Percentiles rank a stretch among this genome's conserved stretches.
Conservation (phyloP, 257 asterid species). For the Penstemon newberryi region DNA sequence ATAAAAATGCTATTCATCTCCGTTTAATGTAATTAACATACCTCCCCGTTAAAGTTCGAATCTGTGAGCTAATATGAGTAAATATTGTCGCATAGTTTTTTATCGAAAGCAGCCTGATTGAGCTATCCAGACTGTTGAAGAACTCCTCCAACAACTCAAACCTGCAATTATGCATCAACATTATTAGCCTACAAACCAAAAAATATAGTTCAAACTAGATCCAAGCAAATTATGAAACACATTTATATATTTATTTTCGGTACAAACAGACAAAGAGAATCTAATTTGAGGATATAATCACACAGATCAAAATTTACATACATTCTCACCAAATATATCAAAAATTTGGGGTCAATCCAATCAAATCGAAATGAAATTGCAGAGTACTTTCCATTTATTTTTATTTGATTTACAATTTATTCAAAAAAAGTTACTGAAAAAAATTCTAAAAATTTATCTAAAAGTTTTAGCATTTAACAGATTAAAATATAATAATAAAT, state of each 20-base stretch:
- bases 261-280: not conserved
- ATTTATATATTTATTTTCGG: no score
- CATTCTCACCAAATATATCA: not conserved
- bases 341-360: not conserved
- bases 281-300: not conserved
- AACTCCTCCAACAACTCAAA: conserved; percentile 69
- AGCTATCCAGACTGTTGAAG: conserved; percentile 70
- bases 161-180: conserved; percentile 44
- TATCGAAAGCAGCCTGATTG: conserved; percentile 63
- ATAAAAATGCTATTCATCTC: not conserved
- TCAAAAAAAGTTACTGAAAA: not conserved
- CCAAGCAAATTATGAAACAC: not conserved
- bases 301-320: not conserved
- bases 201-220: not conserved
- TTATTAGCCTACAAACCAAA: not conserved
- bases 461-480: no score
- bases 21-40: conserved; percentile 16
- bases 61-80: conserved; percentile 57
- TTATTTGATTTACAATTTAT: not conserved
- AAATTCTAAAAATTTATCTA: no score
- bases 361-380: no score
- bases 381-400: not conserved
- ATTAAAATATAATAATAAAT: not conserved
- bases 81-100: conserved; percentile 57
- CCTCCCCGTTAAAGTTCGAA: conserved; percentile 77